Percentiles rank a stretch among this genome's conserved stretches.
These are phyloP conservation scores for Antarctomyces pellizariae DNA, from an alignment of 495 filamentous ascomycete genomes.

Conservation along the genomic window DNA sequence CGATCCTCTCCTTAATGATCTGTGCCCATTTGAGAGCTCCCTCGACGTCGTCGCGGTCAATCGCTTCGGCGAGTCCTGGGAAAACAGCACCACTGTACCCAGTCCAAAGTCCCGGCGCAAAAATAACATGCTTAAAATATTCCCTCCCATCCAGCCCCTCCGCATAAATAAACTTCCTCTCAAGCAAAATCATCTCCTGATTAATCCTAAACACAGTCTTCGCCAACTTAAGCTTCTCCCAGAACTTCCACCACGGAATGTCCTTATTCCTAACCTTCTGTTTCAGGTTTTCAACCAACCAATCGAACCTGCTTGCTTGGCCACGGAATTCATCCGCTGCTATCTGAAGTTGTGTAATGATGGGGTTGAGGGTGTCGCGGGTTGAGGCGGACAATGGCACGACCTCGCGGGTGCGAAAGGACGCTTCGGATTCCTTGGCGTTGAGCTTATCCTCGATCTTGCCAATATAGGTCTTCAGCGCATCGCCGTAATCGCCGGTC, in stretches of 20 bases:
- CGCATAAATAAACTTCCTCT: conserved; percentile 59
- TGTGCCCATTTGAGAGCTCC: conserved; percentile 53
- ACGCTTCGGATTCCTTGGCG: conserved; percentile 20
- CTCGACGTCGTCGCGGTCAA: conserved; percentile 52
- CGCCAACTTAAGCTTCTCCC: conserved; percentile 37
- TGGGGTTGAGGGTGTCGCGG: conserved; percentile 29
- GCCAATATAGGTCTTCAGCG: conserved; percentile 36
- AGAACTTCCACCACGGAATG: conserved; percentile 66
- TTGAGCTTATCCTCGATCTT: conserved; percentile 41
- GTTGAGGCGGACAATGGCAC: conserved; percentile 14
- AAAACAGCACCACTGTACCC: conserved; percentile 69
- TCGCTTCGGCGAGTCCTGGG: conserved; percentile 66
- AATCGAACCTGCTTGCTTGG: conserved; percentile 31
- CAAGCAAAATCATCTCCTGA: conserved; percentile 49
- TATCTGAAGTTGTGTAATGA: conserved; percentile 26
- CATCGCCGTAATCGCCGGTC: conserved; percentile 46
- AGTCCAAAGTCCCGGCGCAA: conserved; percentile 72
- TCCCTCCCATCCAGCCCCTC: conserved; percentile 57
- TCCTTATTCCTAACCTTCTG: no score
- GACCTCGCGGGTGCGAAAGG: conserved; percentile 23
- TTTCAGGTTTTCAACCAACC: conserved; percentile 45
- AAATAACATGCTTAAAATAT: conserved; percentile 89
- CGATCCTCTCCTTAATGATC: conserved; percentile 48
- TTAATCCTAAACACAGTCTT: conserved; percentile 40
- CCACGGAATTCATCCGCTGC: conserved; percentile 33